phyloP scores from a whole-genome alignment of 73 alveolate genomes.

The Urostyla sp. region DNA sequence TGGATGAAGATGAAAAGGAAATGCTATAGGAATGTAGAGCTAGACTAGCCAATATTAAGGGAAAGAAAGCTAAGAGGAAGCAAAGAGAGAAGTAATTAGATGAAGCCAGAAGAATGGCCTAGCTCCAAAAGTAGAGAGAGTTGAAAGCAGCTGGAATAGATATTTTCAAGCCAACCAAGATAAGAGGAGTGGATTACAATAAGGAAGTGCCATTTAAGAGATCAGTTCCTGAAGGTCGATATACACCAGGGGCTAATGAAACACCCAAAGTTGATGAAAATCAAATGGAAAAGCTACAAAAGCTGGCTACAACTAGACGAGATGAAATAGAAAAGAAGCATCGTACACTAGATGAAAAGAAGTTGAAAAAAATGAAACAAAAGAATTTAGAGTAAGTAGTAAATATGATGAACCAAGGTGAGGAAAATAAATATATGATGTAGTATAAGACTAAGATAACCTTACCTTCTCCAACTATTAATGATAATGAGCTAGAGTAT shows the following conservation, averaged over 20 bases:
- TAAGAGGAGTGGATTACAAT: conserved; percentile 94
- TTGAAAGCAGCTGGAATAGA: conserved; percentile 98
- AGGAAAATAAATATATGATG: conserved; percentile 56
- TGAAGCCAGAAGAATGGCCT: conserved; percentile 99
- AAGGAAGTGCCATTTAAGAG: conserved; percentile 95
- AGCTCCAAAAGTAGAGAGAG: conserved; percentile 96
- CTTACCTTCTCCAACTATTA: conserved; percentile 85
- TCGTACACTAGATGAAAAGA: conserved; percentile 91
- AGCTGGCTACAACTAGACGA: conserved; percentile 89
- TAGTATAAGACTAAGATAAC: conserved; percentile 62
- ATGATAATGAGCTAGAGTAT: conserved; percentile 82
- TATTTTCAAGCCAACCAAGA: conserved; percentile 78
- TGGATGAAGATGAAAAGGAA: conserved; percentile 99
- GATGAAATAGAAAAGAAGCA: conserved; percentile 95
- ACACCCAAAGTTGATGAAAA: conserved; percentile 77
- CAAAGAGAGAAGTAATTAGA: conserved; percentile 99
- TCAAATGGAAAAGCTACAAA: conserved; percentile 79
- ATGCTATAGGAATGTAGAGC: conserved; percentile 99
- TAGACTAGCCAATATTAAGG: conserved; percentile 99
- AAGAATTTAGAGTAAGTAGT: conserved; percentile 93
- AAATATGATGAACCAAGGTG: conserved; percentile 79
- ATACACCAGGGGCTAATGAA: conserved; percentile 78
- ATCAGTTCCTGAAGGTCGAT: conserved; percentile 90
- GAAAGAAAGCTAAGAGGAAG: conserved; percentile 99
- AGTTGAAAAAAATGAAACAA: conserved; percentile 92